Base-by-base conservation (phyloP, 2,329 filamentous ascomycete species). In the Ophiostoma tasmaniense region DNA sequence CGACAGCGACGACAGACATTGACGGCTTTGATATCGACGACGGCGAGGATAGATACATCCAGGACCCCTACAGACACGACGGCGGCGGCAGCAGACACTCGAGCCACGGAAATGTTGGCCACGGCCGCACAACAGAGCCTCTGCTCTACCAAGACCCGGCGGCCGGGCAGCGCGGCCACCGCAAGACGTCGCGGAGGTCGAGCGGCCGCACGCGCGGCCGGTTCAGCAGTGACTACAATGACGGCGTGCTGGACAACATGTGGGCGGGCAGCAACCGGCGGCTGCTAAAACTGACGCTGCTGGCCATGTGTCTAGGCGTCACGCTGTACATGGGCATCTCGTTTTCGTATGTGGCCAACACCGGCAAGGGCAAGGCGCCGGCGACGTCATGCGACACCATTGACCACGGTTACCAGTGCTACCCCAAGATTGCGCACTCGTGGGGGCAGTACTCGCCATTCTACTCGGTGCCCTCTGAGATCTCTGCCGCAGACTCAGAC, bases 381-480 rank as follows among this genome's bases (percentile, higher is more conserved):
- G n/a, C 64, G 10, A 33, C 42, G 20, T 72, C 75, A 14, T 89
- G 87, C 78, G 84, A 86, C 75, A 82, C 81, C 6, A 77, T 84
- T 45, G 75, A 82, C 59, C 72, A 80, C 50, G 89, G 89, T 70
- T 90, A 88, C 76, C 83, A 85, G 72, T 93, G 90, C 77, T 81
- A 83, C 65, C 78, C 84, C 3, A 76, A 84, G 39, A 83, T 89
- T 62, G 86, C 87, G 1, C 89, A 87, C 73, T 84, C 82, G 68
- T 96, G 92, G 92, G 93, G 93, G 69, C 92, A 94, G 77, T 97
- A 97, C 77, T 90, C 92, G 22, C 91, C 93, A 1, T 96, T 88
- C 79, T 97, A 91, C 78, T 84, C 89, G 0, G 89, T 93, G 0
- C 84, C 88, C 7, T 92, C 90, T 3, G 71, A 67, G 2, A 5